Evolutionary conservation across 768 basidiomycete genomes (phyloP), one percentile per base, ranked within the genome.

Genomic region (Tylopilus balloui): DNA sequence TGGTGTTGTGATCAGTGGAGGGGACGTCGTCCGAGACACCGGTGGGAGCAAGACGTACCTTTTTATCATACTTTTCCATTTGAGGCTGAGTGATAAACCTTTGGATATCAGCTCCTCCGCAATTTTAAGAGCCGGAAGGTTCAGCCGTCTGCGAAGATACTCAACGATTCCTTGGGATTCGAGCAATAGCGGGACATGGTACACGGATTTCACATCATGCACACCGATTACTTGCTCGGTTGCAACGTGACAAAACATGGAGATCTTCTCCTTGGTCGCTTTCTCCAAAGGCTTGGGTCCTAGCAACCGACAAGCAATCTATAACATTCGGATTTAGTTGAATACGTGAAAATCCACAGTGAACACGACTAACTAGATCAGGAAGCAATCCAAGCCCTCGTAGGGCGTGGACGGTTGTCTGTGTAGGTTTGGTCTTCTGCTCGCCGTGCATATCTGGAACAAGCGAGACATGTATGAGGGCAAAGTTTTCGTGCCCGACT

Each of bases 361-460:
- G 28, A 27, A 38, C 8, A 14, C 9, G 17, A 72, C 86, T 42
- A 52, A 92, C 92, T 58, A 99, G 68, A 69, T 99, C 95, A 39
- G 95, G 94, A 11, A 92, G 78, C 5, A 99, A 74, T 57, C 95
- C 95, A 15, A 97, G 77, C 4, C 95, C 94, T 41, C 95, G 80
- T 37, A 98, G 71, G 45, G 92, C 93, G 59, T 95, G 88, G 11
- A 98, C 89, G 15, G 92, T 95, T 14, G 94, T 95, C 68, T 99
- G 95, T 0, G 95, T 99, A 1, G 95, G 95, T 66, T 99, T 99
- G 8, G 95, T 99, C 71, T 99, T 99, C 64, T 97, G 95, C 68
- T 99, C 95, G 48, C 95, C 95, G 46, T 96, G 92, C 78, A 99
- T 91, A 61, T 96, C 92, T 15, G 95, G 95, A n/a, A 99, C 92